A percentile compares a stretch with the other conserved stretches of the same genome.
Evolutionary conservation across 2,329 filamentous ascomycete genomes (phyloP).

Genomic region (Colletotrichum caudatum): DNA sequence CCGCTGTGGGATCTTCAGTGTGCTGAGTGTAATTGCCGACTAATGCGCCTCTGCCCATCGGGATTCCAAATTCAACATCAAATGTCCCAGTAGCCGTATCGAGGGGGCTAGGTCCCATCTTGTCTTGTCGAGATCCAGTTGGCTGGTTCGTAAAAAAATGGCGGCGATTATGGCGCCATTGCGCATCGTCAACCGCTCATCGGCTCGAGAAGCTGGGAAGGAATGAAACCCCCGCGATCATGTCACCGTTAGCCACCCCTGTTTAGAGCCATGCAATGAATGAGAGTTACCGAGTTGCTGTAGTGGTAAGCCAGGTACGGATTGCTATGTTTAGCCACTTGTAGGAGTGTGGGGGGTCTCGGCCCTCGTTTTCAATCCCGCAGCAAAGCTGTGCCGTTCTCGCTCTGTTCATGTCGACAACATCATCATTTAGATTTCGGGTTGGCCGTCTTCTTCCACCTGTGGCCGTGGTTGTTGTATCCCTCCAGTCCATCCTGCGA

Average conservation of each 20-base stretch:
- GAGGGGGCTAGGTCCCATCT: not conserved
- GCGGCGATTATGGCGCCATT: conserved; percentile 8
- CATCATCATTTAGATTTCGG: not conserved
- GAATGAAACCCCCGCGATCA: conserved; percentile 9
- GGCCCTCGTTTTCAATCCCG: conserved; percentile 10
- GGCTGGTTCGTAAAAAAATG: conserved; percentile 23
- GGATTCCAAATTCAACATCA: conserved; percentile 11
- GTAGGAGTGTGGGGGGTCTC: conserved; percentile 17
- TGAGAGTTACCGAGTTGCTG: conserved; percentile 3
- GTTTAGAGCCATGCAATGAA: conserved; percentile 16
- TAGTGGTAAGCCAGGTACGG: not conserved
- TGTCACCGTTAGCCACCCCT: conserved; percentile 11
- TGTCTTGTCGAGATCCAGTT: conserved; percentile 1
- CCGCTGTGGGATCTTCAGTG: not conserved
- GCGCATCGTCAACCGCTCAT: conserved; percentile 13
- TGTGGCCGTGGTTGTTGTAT: not conserved
- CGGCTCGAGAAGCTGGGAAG: conserved; percentile 1
- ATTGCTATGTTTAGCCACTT: conserved; percentile 31
- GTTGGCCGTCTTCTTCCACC: not conserved
- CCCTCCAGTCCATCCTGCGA: not conserved
- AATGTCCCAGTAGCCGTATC: conserved; percentile 2
- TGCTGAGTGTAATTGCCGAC: conserved; percentile 10
- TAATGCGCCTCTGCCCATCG: conserved; percentile 14
- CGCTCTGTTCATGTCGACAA: conserved; percentile 1
- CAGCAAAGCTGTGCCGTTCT: not conserved